Percentiles rank a stretch among this genome's conserved stretches.
These are phyloP conservation scores for Striga asiatica DNA, from an alignment of 257 asterid species.

Conservation along the genomic window DNA sequence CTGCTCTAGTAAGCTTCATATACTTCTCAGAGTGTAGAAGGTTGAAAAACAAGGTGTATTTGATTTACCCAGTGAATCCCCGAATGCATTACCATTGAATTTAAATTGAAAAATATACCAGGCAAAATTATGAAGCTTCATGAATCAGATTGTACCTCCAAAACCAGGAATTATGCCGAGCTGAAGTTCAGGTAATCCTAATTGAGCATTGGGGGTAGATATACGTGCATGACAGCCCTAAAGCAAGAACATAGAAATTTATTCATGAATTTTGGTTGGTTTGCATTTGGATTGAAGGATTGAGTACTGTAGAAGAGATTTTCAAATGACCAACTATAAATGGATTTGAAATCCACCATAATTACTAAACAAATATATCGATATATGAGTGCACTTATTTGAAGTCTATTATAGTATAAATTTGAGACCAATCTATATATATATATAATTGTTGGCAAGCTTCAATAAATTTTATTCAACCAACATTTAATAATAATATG, in stretches of 20 bases:
- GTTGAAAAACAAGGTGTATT: too few species aligned
- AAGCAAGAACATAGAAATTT: conserved; percentile 16
- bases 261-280: background rate
- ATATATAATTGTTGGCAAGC: too few species aligned
- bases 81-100: background rate
- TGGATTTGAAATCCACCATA: background rate
- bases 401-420: background rate
- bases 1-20: background rate
- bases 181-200: conserved; percentile 96
- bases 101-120: background rate
- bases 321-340: background rate
- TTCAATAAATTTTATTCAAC: too few species aligned
- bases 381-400: background rate
- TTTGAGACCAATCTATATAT: too few species aligned
- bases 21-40: too few species aligned
- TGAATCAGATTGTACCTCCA: conserved; percentile 51
- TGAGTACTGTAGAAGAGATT: background rate
- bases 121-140: background rate
- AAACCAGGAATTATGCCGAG: conserved; percentile 97
- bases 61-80: background rate
- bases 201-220: conserved; percentile 69
- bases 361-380: background rate
- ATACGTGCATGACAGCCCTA: conserved; percentile 98
- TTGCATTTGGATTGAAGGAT: background rate
- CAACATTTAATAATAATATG: too few species aligned